Percentiles rank a stretch among this genome's conserved stretches.
Conservation (phyloP, 495 filamentous ascomycete species). For the Talaromyces thailandensis region DNA sequence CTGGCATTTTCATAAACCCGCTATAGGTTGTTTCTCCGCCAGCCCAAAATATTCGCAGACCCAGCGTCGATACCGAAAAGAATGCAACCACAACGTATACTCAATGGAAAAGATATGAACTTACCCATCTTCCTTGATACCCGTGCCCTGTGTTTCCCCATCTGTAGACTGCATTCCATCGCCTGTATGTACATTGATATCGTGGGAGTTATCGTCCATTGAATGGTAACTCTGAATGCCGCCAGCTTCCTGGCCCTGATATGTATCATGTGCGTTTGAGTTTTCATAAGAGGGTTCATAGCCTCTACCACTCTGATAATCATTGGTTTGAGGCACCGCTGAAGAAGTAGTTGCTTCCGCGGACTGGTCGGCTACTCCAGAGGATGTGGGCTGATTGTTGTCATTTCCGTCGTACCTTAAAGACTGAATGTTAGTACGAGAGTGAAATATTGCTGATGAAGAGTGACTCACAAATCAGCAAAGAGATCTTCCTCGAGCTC, state of each 20-base stretch:
- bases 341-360: slow-evolving; percentile 15
- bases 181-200: neutral
- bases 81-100: slow-evolving; percentile 11
- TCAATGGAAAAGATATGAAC: slow-evolving; percentile 32
- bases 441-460: slow-evolving; percentile 2
- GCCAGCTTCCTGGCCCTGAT: slow-evolving; percentile 27
- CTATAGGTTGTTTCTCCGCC: neutral
- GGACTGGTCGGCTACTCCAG: slow-evolving; percentile 22
- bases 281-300: slow-evolving; percentile 27
- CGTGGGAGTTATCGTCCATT: slow-evolving; percentile 28
- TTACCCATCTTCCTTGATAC: slow-evolving; percentile 99
- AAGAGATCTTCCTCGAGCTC: slow-evolving; percentile 97
- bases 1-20: neutral
- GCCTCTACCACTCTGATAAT: slow-evolving; percentile 15
- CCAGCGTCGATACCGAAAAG: slow-evolving; percentile 16
- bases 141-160: slow-evolving; percentile 41
- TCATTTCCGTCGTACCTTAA: slow-evolving; percentile 85
- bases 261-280: slow-evolving; percentile 26
- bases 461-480: slow-evolving; percentile 74
- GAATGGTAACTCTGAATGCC: slow-evolving; percentile 20
- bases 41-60: neutral
- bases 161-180: slow-evolving; percentile 10
- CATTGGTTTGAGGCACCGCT: slow-evolving; percentile 14
- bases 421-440: slow-evolving; percentile 4
- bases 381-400: slow-evolving; percentile 30